Percentiles rank a stretch among this genome's conserved stretches.
These are phyloP conservation scores for Withania somnifera DNA, from an alignment of 305 asterid genomes.

Conservation along the genomic window DNA sequence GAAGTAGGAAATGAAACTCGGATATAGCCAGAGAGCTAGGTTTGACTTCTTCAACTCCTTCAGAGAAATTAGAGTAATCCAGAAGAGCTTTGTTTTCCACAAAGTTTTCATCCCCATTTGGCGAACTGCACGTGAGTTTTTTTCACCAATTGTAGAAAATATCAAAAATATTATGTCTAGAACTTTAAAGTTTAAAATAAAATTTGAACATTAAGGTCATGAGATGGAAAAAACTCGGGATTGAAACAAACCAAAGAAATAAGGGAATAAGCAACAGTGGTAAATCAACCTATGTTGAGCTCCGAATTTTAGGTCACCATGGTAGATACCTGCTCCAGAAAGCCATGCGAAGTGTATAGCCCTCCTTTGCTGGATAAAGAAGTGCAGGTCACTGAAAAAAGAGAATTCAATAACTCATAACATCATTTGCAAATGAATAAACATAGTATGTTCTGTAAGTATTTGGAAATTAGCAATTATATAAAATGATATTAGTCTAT, in stretches of 20 bases:
- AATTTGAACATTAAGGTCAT: neutral
- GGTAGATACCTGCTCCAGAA: conserved; percentile 97
- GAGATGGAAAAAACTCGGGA: neutral
- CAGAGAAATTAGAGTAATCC: conserved; percentile 67
- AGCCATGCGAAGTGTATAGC: conserved; percentile 95
- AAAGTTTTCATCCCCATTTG: conserved; percentile 91
- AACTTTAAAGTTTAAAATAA: neutral
- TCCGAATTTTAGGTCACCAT: conserved; percentile 93
- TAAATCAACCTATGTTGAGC: conserved; percentile 57
- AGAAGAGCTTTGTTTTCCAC: conserved; percentile 98
- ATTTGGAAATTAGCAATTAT: neutral
- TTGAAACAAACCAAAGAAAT: neutral
- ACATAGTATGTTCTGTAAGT: neutral
- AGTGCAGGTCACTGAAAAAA: conserved; percentile 86
- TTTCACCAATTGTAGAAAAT: conserved; percentile 14
- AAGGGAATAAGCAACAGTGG: conserved; percentile 8
- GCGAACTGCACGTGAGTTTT: conserved; percentile 43
- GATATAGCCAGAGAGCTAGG: conserved; percentile 90
- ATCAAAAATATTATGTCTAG: neutral
- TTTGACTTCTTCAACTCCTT: conserved; percentile 70
- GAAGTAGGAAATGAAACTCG: conserved; percentile 94
- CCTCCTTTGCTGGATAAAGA: conserved; percentile 89
- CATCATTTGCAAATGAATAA: neutral
- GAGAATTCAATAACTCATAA: neutral
- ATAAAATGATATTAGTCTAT: neutral